Conservation (phyloP, 2,329 filamentous ascomycete genomes). For the Xylariaceae sp. region DNA sequence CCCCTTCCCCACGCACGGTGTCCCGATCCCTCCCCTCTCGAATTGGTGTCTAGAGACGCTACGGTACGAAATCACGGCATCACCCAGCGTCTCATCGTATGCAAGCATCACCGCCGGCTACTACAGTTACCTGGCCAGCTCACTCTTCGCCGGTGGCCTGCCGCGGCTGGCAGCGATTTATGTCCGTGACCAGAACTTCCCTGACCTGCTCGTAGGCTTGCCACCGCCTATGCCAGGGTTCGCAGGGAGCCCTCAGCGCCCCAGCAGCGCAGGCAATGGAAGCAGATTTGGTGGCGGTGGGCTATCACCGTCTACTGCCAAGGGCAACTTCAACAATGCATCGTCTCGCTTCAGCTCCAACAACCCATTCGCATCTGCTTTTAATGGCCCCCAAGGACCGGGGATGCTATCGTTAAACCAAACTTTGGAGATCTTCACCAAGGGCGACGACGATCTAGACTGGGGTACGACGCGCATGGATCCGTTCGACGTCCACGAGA, state of each 20-base stretch:
- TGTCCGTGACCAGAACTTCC: constrained; percentile 78
- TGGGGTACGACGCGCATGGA: constrained; percentile 54
- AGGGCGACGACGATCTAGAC: constrained; percentile 51
- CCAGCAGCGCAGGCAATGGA: constrained; percentile 32
- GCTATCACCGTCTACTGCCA: constrained; percentile 24
- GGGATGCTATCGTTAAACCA: constrained; percentile 37
- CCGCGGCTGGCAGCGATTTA: constrained; percentile 73
- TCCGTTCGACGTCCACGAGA: constrained; percentile 25
- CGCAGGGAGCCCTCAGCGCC: constrained; percentile 33
- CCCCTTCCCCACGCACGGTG: constrained; percentile 43
- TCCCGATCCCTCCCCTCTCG: constrained; percentile 55
- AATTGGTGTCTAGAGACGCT: constrained; percentile 66
- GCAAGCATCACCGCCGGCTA: constrained; percentile 55
- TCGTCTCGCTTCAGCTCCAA: constrained; percentile 52
- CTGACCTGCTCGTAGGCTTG: constrained; percentile 68
- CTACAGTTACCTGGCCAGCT: constrained; percentile 81
- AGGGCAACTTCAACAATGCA: constrained; percentile 20
- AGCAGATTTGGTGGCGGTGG: constrained; percentile 21
- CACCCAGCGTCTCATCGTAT: constrained; percentile 52
- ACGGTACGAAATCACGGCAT: constrained; percentile 74
- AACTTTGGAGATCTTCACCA: constrained; percentile 56
- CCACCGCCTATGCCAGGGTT: constrained; percentile 54
- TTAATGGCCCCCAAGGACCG: constrained; percentile 30
- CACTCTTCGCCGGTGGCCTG: constrained; percentile 68
- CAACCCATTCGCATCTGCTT: constrained; percentile 48